Conservation (phyloP, 805 yeast species). For the Zygosaccharomyces gambellarensis region DNA sequence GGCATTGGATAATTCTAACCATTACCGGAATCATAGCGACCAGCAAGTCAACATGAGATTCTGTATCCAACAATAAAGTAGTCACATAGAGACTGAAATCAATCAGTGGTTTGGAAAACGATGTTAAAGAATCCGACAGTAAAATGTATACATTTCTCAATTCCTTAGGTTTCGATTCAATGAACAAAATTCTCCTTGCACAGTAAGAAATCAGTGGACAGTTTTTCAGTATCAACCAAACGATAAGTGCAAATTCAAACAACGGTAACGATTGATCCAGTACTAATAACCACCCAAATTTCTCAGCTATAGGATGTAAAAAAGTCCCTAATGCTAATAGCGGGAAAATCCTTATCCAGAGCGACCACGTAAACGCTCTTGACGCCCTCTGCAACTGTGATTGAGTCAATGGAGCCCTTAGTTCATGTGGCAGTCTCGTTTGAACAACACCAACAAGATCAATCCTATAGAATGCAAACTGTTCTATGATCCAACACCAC, state of each 20-base stretch:
- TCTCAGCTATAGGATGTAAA: not conserved
- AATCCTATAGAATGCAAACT: slow-evolving; percentile 38
- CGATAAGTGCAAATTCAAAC: slow-evolving; percentile 21
- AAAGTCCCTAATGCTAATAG: slow-evolving; percentile 13
- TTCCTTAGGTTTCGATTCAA: slow-evolving; percentile 34
- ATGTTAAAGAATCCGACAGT: slow-evolving; percentile 77
- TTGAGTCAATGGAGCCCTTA: slow-evolving; percentile 32
- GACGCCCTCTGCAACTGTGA: slow-evolving; percentile 37
- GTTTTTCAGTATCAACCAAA: slow-evolving; percentile 25
- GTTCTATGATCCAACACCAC: slow-evolving; percentile 47
- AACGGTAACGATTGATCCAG: slow-evolving; percentile 13
- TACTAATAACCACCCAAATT: slow-evolving; percentile 4
- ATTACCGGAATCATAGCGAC: slow-evolving; percentile 53
- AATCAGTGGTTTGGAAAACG: slow-evolving; percentile 69
- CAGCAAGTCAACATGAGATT: slow-evolving; percentile 23
- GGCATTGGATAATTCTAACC: slow-evolving; percentile 81
- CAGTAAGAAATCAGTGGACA: slow-evolving; percentile 39
- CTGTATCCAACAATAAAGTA: slow-evolving; percentile 6
- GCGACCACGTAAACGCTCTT: slow-evolving; percentile 22
- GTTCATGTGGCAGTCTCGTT: slow-evolving; percentile 20
- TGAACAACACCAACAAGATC: slow-evolving; percentile 37
- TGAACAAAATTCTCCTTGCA: slow-evolving; percentile 33
- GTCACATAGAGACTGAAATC: slow-evolving; percentile 56
- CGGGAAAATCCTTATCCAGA: slow-evolving; percentile 26
- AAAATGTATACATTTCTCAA: slow-evolving; percentile 59